These are phyloP conservation scores for Moesziomyces antarcticus DNA, from an alignment of 1,284 basidiomycete genomes.

Conservation along the genomic window DNA sequence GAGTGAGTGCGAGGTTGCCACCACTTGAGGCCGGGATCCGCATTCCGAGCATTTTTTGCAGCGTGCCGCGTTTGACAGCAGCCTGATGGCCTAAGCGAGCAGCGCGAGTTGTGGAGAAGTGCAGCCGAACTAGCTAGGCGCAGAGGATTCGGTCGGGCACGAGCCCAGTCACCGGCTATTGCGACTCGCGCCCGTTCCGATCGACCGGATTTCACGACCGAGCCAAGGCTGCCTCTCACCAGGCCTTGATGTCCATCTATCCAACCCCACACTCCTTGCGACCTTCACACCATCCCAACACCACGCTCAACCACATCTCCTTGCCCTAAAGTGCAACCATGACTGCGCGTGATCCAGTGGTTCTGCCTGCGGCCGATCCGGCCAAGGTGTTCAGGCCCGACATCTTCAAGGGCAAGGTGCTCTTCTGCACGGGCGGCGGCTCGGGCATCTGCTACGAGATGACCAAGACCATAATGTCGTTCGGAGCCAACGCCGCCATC, in stretches of 20 bases:
- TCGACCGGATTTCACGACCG: not conserved
- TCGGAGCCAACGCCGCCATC: slow-evolving; percentile 84
- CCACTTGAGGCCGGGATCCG: not conserved
- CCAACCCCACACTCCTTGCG: too few relatives aligned
- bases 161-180: not conserved
- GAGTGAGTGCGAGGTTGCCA: too few relatives aligned
- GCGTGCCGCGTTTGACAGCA: not conserved
- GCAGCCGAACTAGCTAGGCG: not conserved
- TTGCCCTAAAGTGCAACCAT: not conserved
- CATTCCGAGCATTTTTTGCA: not conserved
- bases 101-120: not conserved
- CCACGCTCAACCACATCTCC: too few relatives aligned
- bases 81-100: not conserved
- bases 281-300: too few relatives aligned
- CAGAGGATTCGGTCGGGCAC: not conserved
- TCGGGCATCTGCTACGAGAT: slow-evolving; percentile 88
- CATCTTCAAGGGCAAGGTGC: slow-evolving; percentile 89
- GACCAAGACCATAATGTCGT: slow-evolving; percentile 78
- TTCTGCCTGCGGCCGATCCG: slow-evolving; percentile 38
- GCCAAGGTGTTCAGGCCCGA: slow-evolving; percentile 75
- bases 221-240: not conserved
- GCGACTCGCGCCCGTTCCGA: not conserved
- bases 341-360: slow-evolving; percentile 26
- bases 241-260: not conserved
- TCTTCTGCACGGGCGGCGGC: slow-evolving; percentile 80